Base-by-base conservation (phyloP, 2,329 filamentous ascomycete species). In the Monilinia fructigena region DNA sequence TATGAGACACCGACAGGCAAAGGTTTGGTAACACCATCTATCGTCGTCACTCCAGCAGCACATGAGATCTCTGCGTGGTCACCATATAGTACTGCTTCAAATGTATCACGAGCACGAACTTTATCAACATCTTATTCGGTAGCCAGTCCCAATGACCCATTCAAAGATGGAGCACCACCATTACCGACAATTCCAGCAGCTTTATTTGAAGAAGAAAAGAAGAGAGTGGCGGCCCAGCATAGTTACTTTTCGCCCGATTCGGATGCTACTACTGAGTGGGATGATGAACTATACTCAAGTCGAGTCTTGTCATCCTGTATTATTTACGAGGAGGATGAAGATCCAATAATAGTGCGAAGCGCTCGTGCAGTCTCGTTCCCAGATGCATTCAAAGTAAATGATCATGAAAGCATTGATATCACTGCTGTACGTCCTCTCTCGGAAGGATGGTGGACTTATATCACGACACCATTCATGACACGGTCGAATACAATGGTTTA, bases 371-470 rank as follows among this genome's bases (percentile, higher is more conserved):
- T 79, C 62, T 77, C 75, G 10, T 73, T 73, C 11, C 55, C 71
- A 47, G 68, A 58, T n/a, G 66, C 55, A 16, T 64, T 66, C 14
- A 71, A 68, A 54, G 23, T 56, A 35, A 67, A 58, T 18, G 72
- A 63, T 18, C 71, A 70, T 67, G 68, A 69, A 55, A 76, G 74
- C 55, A 66, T 73, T 10, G 74, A 70, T 62, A 75, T 74, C 55
- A 61, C 72, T 63, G 71, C 69, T 26, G 74, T 72, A 52, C 66
- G 80, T 53, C 83, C 85, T 14, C 82, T 82, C 65, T 89, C 88
- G 35, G 82, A 83, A 68, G 90, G 90, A 26, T 93, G 90, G 89
- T 93, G 90, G 90, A 90, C 91, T 72, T 83, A 90, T 70, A 86
- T 93, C 65, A 88, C 85, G 10, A 90, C 89, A 1, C 90, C 90